phyloP scores from a whole-genome alignment of 257 asterid species.

The Solanum corneliomulleri region DNA sequence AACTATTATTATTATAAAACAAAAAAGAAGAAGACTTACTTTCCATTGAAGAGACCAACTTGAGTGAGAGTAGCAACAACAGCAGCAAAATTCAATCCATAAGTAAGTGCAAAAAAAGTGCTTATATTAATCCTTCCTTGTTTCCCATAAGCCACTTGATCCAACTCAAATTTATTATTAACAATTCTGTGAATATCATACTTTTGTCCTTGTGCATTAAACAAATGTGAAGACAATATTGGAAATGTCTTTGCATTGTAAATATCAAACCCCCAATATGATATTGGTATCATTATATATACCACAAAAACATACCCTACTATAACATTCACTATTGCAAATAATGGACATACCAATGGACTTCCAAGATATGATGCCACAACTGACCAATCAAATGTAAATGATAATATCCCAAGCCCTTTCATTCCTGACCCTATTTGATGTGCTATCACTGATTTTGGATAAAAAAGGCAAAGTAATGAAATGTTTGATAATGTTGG shows the following conservation, averaged over 20 bases:
- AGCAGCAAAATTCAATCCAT: not conserved
- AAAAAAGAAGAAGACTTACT: not conserved
- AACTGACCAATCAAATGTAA: conserved; percentile 1
- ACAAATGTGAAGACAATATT: not conserved
- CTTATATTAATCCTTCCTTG: not conserved
- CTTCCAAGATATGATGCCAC: conserved; percentile 1
- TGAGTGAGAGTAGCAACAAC: not conserved
- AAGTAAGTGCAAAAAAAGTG: not conserved
- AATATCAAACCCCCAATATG: not conserved
- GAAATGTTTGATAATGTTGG: not conserved
- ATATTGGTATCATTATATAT: not conserved
- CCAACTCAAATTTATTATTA: conserved; percentile 2
- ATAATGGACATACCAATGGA: not conserved
- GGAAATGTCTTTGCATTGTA: not conserved
- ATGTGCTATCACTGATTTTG: not conserved
- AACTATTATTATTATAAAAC: too few species aligned
- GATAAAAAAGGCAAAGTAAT: not conserved
- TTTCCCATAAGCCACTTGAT: not conserved
- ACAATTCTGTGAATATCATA: not conserved
- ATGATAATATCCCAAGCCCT: not conserved
- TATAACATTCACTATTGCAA: not conserved
- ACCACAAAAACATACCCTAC: not conserved
- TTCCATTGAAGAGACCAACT: not conserved
- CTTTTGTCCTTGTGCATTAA: not conserved
- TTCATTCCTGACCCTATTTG: conserved; percentile 2